Percentiles rank a stretch among this genome's conserved stretches.
Evolutionary conservation across 257 asterid species (phyloP).

Genomic region (Forsythia viridissima): DNA sequence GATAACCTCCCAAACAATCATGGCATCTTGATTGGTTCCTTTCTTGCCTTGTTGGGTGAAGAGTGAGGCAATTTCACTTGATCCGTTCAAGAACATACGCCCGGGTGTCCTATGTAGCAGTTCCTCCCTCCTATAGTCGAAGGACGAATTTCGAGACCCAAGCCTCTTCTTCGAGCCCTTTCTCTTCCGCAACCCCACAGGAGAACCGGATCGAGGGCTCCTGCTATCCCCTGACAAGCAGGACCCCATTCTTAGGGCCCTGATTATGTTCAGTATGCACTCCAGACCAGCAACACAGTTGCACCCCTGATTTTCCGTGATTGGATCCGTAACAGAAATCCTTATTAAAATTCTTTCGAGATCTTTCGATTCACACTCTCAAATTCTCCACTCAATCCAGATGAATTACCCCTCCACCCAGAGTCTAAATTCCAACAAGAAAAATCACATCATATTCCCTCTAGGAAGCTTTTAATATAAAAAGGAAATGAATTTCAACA

Average conservation of each 20-base stretch:
- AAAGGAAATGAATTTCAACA: constrained; percentile 6
- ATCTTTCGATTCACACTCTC: constrained; percentile 18
- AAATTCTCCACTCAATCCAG: constrained; percentile 24
- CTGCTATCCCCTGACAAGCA: constrained; percentile 85
- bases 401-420: constrained; percentile 28
- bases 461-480: neutral
- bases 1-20: constrained; percentile 97
- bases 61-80: constrained; percentile 71
- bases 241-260: constrained; percentile 99
- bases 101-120: constrained; percentile 73
- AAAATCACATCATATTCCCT: neutral
- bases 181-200: constrained; percentile 48
- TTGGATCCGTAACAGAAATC: constrained; percentile 62
- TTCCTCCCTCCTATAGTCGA: constrained; percentile 62
- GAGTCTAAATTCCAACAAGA: constrained; percentile 2
- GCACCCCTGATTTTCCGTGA: constrained; percentile 54
- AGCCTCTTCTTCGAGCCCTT: constrained; percentile 45
- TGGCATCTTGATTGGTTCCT: constrained; percentile 95
- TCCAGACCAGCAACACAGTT: constrained; percentile 83
- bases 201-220: constrained; percentile 79
- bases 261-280: constrained; percentile 73
- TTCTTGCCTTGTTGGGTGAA: constrained; percentile 90
- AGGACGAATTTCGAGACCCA: constrained; percentile 68
- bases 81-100: constrained; percentile 79
- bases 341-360: constrained; percentile 16